These are phyloP conservation scores for Capronia epimyces DNA, from an alignment of 2,329 filamentous ascomycete genomes.

Conservation along the genomic window DNA sequence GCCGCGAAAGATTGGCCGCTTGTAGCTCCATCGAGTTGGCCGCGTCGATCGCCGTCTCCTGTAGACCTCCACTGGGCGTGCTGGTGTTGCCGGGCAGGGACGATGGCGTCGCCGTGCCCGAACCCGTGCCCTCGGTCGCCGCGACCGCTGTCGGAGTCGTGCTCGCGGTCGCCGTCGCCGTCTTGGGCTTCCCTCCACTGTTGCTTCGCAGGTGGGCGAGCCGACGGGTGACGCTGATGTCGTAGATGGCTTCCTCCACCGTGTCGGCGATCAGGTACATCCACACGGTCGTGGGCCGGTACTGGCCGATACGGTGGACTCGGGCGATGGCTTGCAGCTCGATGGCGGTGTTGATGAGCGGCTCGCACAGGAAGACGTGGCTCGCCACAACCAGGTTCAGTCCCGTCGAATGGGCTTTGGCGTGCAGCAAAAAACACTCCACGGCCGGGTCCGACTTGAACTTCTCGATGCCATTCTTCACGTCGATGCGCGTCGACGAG, in stretches of 20 bases:
- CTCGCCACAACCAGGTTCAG: constrained; percentile 89
- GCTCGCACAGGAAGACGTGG: constrained; percentile 92
- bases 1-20: constrained; percentile 60
- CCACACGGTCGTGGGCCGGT: constrained; percentile 84
- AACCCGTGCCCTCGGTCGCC: constrained; percentile 35
- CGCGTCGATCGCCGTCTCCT: constrained; percentile 63
- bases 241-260: constrained; percentile 87
- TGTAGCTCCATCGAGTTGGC: constrained; percentile 83
- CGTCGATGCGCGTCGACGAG: constrained; percentile 64
- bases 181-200: neutral
- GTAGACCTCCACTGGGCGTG: constrained; percentile 33
- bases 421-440: constrained; percentile 85
- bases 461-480: constrained; percentile 60
- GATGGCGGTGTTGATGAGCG: constrained; percentile 84
- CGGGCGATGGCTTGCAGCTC: constrained; percentile 93
- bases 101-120: constrained; percentile 13
- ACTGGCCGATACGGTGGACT: constrained; percentile 89
- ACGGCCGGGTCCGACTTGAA: constrained; percentile 70
- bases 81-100: neutral
- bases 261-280: constrained; percentile 88
- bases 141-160: neutral
- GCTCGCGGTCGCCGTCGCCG: constrained; percentile 24
- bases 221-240: constrained; percentile 72
- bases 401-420: constrained; percentile 79
- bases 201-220: constrained; percentile 65